Evolutionary conservation across 2,329 filamentous ascomycete genomes (phyloP).

Genomic region (Claviceps sp.): DNA sequence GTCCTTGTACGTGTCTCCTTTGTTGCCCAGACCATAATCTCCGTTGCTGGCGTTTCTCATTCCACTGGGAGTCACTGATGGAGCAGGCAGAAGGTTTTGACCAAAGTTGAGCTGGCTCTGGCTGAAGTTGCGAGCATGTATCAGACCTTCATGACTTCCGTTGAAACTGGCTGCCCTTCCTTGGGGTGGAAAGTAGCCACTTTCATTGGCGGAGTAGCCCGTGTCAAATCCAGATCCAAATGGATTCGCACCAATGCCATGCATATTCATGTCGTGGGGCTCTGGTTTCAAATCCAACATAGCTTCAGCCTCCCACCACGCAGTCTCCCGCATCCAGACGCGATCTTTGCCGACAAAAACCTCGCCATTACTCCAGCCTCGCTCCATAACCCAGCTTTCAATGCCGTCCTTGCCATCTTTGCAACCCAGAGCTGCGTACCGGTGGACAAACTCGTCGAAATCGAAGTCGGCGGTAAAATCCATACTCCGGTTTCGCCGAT

Average conservation of each 20-base stretch:
- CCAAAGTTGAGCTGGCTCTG: conserved; percentile 39
- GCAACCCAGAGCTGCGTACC: conserved; percentile 75
- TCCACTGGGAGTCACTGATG: conserved; percentile 48
- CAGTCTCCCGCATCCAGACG: conserved; percentile 85
- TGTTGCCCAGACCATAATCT: conserved; percentile 79
- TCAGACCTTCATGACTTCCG: conserved; percentile 59
- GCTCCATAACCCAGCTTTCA: conserved; percentile 84
- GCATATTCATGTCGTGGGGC: conserved; percentile 23
- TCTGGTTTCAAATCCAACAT: conserved; percentile 82
- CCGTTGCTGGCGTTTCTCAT: conserved; percentile 47
- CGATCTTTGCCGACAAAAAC: conserved; percentile 83
- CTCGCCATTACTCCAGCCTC: conserved; percentile 97
- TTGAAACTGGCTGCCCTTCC: conserved; percentile 48
- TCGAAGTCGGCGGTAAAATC: conserved; percentile 98
- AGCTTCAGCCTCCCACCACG: conserved; percentile 96
- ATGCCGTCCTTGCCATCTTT: conserved; percentile 83
- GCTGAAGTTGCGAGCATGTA: conserved; percentile 45
- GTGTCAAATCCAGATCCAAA: conserved; percentile 44
- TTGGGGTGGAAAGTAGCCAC: conserved; percentile 57
- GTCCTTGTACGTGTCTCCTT: conserved; percentile 66
- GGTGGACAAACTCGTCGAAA: conserved; percentile 74
- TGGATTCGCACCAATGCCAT: conserved; percentile 31
- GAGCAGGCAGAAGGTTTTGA: conserved; percentile 28
- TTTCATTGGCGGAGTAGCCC: conserved; percentile 53
- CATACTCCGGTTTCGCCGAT: conserved; percentile 75